A percentile compares a stretch with the other conserved stretches of the same genome.
These are phyloP conservation scores for thale cress (Arabidopsis thaliana) DNA, from an alignment of 345 rosid genomes.

Conservation along the genomic window DNA sequence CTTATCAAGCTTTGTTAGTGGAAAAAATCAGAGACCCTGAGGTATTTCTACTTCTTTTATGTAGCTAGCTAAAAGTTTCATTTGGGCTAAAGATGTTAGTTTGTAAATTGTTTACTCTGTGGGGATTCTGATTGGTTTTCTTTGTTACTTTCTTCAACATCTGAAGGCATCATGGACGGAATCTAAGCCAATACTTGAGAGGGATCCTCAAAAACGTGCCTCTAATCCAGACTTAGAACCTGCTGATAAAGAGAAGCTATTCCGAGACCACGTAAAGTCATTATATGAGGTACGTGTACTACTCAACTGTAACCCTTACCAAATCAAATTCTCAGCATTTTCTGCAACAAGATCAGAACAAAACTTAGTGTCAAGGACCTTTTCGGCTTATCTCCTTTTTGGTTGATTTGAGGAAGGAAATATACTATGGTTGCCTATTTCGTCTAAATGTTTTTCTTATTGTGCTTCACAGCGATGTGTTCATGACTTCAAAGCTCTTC, in stretches of 20 bases:
- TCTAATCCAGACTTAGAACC: conserved; percentile 75
- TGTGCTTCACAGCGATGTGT: conserved; percentile 62
- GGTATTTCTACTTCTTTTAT: conserved; percentile 51
- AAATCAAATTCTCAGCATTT: not conserved
- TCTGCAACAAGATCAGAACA: conserved; percentile 18
- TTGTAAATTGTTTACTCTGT: conserved; percentile 20
- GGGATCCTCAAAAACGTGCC: conserved; percentile 96
- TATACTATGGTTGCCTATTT: not conserved
- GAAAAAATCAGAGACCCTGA: conserved; percentile 92
- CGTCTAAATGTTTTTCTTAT: not conserved
- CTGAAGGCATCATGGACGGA: conserved; percentile 92
- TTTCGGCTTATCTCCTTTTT: not conserved
- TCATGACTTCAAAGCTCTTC: conserved; percentile 68
- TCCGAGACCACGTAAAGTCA: conserved; percentile 86
- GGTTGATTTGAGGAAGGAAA: not conserved
- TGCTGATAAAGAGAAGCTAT: conserved; percentile 85
- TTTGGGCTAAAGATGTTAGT: conserved; percentile 3
- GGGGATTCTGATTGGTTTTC: conserved; percentile 28
- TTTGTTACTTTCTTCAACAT: conserved; percentile 36
- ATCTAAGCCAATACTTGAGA: conserved; percentile 82
- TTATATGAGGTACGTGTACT: conserved; percentile 69
- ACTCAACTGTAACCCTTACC: conserved; percentile 7
- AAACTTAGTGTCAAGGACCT: not conserved
- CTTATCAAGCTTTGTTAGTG: conserved; percentile 94
- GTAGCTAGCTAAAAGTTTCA: conserved; percentile 4